Evolutionary conservation across 352 stramenopile genomes (phyloP).

Genomic region (Elongisporangium undulatum): DNA sequence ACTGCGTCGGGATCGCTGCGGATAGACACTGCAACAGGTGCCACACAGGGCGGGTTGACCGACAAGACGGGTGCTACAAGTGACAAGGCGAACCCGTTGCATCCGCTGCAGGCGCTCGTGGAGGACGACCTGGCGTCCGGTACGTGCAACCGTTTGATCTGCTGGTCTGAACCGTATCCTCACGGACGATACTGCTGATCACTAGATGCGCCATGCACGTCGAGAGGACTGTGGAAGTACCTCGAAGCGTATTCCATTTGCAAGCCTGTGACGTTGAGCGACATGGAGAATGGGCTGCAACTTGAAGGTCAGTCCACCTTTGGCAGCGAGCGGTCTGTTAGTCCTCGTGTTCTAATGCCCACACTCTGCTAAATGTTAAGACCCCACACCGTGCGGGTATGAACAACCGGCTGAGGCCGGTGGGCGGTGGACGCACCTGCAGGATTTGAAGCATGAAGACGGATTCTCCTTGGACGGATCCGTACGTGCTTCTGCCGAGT

Average conservation of each 20-base stretch:
- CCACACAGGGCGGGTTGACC: slow-evolving; percentile 12
- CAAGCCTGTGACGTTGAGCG: slow-evolving; percentile 45
- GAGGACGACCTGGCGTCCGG: slow-evolving; percentile 66
- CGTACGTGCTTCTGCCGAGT: not conserved
- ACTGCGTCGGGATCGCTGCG: slow-evolving; percentile 1
- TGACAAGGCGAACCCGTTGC: slow-evolving; percentile 20
- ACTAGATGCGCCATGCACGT: slow-evolving; percentile 62
- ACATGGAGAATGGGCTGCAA: slow-evolving; percentile 50
- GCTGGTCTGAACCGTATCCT: not conserved
- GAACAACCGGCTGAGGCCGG: not conserved
- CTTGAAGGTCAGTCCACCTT: slow-evolving; percentile 43
- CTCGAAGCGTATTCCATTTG: slow-evolving; percentile 58
- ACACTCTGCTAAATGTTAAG: not conserved
- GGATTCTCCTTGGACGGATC: slow-evolving; percentile 15
- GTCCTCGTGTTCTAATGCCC: not conserved
- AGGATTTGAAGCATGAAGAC: slow-evolving; percentile 14
- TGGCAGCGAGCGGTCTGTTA: not conserved
- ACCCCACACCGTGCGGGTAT: not conserved
- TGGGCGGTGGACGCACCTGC: not conserved
- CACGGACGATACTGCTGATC: not conserved
- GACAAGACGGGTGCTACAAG: slow-evolving; percentile 5
- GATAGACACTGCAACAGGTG: slow-evolving; percentile 8
- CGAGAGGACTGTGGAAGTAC: slow-evolving; percentile 65
- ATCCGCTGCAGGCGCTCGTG: slow-evolving; percentile 31
- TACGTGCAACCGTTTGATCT: slow-evolving; percentile 7